Base-by-base conservation (phyloP, 805 yeast species). In the Metschnikowia vanudenii region DNA sequence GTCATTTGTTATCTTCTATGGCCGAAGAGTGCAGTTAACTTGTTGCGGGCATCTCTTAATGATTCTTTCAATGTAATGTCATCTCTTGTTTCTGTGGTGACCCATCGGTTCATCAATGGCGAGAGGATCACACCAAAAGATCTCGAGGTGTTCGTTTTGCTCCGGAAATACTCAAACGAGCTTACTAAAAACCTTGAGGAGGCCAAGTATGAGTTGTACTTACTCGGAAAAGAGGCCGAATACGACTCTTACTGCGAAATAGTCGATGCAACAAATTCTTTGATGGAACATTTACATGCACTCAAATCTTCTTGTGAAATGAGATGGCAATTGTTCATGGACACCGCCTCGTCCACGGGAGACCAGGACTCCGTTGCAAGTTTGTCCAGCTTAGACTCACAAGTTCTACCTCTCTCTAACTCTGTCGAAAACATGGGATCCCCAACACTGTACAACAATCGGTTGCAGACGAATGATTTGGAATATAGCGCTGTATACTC, bases 251-350 rank as follows among this genome's bases (percentile, higher is more conserved):
- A 81, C 30, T 60, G 61, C 11, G 59, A 73, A 31, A 62, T 84
- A 19, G 85, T 80, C 1, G 67, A 69, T 4, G 75, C 84, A 0
- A 76, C 82, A 7, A 71, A 75, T 33, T 68, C 75, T 10, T 58
- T 87, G 51, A 64, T 76, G 5, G 74, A 78, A 52, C 82, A 81
- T 55, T 59, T 86, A 35, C 84, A 85, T 42, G 92, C 92, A 1
- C 67, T 88, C 52, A 69, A 79, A 50, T 75, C 83, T 38, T 84
- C 91, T 12, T 79, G 84, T 10, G 85, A 81, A 49, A 84, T 84
- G 71, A 85, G 83, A 58, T 74, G 80, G 74, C 72, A 73, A 26
- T 64, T 83, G 9, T 64, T 84, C 8, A 72, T 73, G 45, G 70
- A 55, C 41, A 41, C 20, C 29, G 41, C 32, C 4, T 34, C 36